Conservation (phyloP, 345 rosid species). For the Linum lewisii region DNA sequence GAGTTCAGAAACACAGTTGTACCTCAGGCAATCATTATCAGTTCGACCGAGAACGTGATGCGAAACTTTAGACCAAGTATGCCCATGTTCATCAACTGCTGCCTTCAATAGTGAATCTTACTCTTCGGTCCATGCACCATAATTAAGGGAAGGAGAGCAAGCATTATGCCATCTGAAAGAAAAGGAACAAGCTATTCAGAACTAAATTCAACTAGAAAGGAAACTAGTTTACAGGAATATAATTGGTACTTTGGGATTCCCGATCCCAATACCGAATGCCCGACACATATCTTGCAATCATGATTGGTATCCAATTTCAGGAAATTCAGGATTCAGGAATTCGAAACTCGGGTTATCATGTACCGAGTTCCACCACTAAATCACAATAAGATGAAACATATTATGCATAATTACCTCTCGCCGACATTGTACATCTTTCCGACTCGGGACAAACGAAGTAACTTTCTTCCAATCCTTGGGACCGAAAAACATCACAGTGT, state of each 20-base stretch:
- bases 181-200: constrained; percentile 5
- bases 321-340: too few species aligned
- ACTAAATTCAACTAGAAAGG: too few species aligned
- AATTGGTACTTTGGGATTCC: too few species aligned
- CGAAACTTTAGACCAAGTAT: constrained; percentile 77
- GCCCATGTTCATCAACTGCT: constrained; percentile 52
- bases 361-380: too few species aligned
- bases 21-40: constrained; percentile 81
- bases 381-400: constrained; percentile 9
- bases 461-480: constrained; percentile 72
- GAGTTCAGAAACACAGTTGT: constrained; percentile 9
- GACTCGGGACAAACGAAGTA: constrained; percentile 74
- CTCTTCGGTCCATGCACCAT: constrained; percentile 57
- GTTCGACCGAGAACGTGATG: constrained; percentile 52
- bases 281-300: too few species aligned
- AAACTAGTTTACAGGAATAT: too few species aligned
- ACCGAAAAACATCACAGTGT: constrained; percentile 75
- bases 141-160: constrained; percentile 62
- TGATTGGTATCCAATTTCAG: too few species aligned
- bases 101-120: constrained; percentile 62
- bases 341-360: too few species aligned
- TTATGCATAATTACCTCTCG: constrained; percentile 43
- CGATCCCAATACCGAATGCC: too few species aligned
- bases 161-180: constrained; percentile 66
- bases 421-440: constrained; percentile 70